A percentile compares a stretch with the other conserved stretches of the same genome.
Conservation (phyloP, 2,329 filamentous ascomycete genomes). For the Beauveria scarabaeidicola region DNA sequence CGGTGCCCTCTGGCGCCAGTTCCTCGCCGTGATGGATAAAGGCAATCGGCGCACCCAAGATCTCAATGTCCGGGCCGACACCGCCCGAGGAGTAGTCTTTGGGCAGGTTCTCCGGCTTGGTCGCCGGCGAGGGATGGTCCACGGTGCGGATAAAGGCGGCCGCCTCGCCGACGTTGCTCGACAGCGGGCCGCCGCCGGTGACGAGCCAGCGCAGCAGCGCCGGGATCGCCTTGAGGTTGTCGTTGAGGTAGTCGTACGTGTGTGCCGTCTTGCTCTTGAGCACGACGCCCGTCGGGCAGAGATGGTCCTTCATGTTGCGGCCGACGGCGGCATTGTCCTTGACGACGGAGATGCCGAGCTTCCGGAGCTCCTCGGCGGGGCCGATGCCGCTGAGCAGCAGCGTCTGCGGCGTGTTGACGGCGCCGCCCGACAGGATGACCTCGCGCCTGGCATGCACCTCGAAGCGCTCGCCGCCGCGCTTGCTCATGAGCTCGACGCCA, state of each 20-base stretch:
- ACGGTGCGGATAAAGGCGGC: constrained; percentile 14
- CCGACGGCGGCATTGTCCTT: constrained; percentile 54
- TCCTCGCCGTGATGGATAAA: constrained; percentile 17
- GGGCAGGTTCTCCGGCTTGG: constrained; percentile 6
- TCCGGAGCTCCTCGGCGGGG: constrained; percentile 26
- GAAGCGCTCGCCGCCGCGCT: constrained; percentile 10
- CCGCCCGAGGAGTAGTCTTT: constrained; percentile 14
- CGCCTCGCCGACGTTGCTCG: constrained; percentile 15
- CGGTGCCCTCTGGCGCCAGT: neutral
- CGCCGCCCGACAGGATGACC: constrained; percentile 38
- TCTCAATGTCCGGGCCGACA: constrained; percentile 14
- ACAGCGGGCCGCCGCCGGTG: constrained; percentile 14
- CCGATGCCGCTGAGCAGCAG: constrained; percentile 38
- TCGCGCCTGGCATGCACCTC: constrained; percentile 29
- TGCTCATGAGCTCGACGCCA: constrained; percentile 14
- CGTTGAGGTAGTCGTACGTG: constrained; percentile 14
- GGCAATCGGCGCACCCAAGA: constrained; percentile 13
- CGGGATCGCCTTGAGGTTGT: constrained; percentile 13
- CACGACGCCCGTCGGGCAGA: constrained; percentile 12
- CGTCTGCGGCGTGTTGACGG: constrained; percentile 35
- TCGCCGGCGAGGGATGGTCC: constrained; percentile 10
- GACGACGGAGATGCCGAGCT: constrained; percentile 40
- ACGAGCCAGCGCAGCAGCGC: constrained; percentile 14
- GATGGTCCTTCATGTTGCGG: constrained; percentile 34
- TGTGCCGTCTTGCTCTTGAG: constrained; percentile 13